A percentile compares a stretch with the other conserved stretches of the same genome.
Conservation (phyloP, 2,329 filamentous ascomycete genomes). For the Fusarium sp. region DNA sequence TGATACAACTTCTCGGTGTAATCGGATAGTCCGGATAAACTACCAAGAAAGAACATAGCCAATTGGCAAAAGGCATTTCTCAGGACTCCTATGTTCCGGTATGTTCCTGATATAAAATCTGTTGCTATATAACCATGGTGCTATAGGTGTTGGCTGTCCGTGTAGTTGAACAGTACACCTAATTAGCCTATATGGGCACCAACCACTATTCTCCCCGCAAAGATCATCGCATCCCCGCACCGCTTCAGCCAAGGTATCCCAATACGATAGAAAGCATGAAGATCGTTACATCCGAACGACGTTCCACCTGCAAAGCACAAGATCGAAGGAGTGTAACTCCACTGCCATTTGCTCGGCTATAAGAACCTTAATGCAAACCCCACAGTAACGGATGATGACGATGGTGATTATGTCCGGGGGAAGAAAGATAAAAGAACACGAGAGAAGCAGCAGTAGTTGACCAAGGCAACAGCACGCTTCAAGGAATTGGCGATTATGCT, state of each 20-base stretch:
- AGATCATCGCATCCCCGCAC: not conserved
- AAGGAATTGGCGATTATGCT: not conserved
- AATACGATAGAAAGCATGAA: not conserved
- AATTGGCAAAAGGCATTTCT: too few relatives aligned
- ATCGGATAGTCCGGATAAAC: too few relatives aligned
- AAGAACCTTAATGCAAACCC: not conserved
- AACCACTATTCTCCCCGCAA: not conserved
- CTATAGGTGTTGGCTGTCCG: not conserved
- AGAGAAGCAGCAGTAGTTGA: too few relatives aligned
- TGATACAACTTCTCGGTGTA: too few relatives aligned
- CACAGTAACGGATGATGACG: not conserved
- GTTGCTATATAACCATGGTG: too few relatives aligned
- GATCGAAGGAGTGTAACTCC: not conserved
- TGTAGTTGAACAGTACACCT: not conserved
- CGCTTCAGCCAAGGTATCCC: not conserved
- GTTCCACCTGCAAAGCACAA: not conserved
- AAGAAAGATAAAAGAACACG: too few relatives aligned
- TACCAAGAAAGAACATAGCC: too few relatives aligned
- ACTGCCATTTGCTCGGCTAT: constrained; percentile 9
- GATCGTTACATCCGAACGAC: not conserved
- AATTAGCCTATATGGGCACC: not conserved
- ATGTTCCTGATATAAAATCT: too few relatives aligned
- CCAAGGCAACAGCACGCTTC: not conserved
- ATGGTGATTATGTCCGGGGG: too few relatives aligned
- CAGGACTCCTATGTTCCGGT: too few relatives aligned